Percentiles rank a stretch among this genome's conserved stretches.
Evolutionary conservation across 192 early-diverging fungal species (phyloP).

Genomic region (Entomortierella beljakovae): DNA sequence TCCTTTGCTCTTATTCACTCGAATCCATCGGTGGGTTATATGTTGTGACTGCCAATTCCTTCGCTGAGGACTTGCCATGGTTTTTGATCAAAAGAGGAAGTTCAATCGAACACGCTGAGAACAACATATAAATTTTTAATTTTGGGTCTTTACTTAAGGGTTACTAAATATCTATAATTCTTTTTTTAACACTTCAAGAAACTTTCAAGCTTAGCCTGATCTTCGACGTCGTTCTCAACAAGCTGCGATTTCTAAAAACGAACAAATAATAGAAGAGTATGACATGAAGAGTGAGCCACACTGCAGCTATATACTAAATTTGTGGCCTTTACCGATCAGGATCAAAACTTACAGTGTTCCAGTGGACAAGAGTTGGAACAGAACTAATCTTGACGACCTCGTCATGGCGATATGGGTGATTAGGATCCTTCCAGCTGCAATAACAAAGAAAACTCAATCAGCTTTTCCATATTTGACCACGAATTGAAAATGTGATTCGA

Average conservation of each 20-base stretch:
- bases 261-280: background rate
- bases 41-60: conserved; percentile 33
- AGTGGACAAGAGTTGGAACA: conserved; percentile 44
- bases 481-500: too few relatives aligned
- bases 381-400: conserved; percentile 30
- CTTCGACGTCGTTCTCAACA: conserved; percentile 38
- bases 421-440: conserved; percentile 46
- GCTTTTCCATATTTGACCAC: too few relatives aligned
- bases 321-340: too few relatives aligned
- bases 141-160: conserved; percentile 1
- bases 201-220: conserved; percentile 21
- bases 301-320: background rate
- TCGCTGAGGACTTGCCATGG: conserved; percentile 41
- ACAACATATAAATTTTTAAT: background rate
- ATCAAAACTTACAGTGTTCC: conserved; percentile 34
- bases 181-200: conserved; percentile 20
- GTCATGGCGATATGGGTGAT: conserved; percentile 43
- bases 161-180: background rate
- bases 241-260: conserved; percentile 29
- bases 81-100: conserved; percentile 51
- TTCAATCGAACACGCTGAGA: conserved; percentile 18
- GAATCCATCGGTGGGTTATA: background rate
- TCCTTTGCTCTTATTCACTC: background rate
- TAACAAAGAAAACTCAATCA: background rate
- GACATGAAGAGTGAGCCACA: background rate